Evolutionary conservation across 352 stramenopile genomes (phyloP).

Genomic region (Phytopythium vexans): DNA sequence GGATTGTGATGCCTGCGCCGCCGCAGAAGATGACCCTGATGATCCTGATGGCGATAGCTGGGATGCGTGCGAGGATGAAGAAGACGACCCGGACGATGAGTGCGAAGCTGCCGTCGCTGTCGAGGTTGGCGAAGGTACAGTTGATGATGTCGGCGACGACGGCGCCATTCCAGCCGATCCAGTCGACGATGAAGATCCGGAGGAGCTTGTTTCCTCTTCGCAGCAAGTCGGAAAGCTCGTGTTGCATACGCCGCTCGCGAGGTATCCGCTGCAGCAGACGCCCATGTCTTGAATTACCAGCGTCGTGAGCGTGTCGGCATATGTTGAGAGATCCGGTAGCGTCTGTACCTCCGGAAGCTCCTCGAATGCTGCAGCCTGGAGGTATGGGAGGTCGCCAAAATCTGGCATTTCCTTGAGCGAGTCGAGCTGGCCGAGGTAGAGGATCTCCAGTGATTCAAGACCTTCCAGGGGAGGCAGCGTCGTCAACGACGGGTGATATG

Average conservation of each 20-base stretch:
- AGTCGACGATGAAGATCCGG: background rate
- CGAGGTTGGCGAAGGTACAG: too few species aligned
- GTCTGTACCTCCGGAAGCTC: slow-evolving; percentile 8
- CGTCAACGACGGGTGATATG: slow-evolving; percentile 10
- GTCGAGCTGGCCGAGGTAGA: slow-evolving; percentile 21
- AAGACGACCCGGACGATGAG: too few species aligned
- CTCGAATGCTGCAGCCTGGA: slow-evolving; percentile 20
- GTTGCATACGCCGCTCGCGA: slow-evolving; percentile 18
- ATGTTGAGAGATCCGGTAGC: slow-evolving; percentile 16
- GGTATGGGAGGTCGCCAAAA: slow-evolving; percentile 5
- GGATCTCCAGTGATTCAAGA: slow-evolving; percentile 13
- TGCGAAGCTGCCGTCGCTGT: too few species aligned
- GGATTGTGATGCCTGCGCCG: too few species aligned
- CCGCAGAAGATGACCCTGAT: too few species aligned
- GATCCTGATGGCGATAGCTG: too few species aligned
- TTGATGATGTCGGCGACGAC: background rate
- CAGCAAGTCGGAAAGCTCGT: slow-evolving; percentile 28
- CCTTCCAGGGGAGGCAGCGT: slow-evolving; percentile 12
- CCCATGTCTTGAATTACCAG: slow-evolving; percentile 20
- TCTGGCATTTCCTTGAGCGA: slow-evolving; percentile 10
- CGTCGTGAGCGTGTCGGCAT: slow-evolving; percentile 14
- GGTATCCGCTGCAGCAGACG: slow-evolving; percentile 25
- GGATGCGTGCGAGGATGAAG: too few species aligned
- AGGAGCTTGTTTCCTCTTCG: background rate
- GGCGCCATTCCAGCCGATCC: background rate